Percentiles rank a stretch among this genome's conserved stretches.
These are phyloP conservation scores for Fusarium siculi DNA, from an alignment of 2,329 filamentous ascomycete species.

Conservation along the genomic window DNA sequence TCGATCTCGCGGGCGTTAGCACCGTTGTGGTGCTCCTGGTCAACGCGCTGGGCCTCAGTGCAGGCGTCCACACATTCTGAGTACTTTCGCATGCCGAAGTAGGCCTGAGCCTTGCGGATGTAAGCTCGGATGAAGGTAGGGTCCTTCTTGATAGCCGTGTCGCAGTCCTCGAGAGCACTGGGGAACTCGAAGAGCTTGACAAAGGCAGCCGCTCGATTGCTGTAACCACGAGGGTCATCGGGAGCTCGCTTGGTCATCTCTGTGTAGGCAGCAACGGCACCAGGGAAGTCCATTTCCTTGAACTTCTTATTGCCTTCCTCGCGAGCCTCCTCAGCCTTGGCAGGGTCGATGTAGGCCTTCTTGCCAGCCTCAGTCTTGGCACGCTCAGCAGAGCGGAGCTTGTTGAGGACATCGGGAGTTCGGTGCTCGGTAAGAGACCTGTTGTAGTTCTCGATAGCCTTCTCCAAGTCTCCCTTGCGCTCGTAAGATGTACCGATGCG, in stretches of 20 bases:
- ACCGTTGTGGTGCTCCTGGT: constrained; percentile 73
- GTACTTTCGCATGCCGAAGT: constrained; percentile 98
- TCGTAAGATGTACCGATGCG: constrained; percentile 95
- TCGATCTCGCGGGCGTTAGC: constrained; percentile 94
- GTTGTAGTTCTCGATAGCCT: constrained; percentile 90
- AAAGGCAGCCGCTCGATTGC: constrained; percentile 95
- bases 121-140: constrained; percentile 94
- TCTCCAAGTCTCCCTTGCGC: constrained; percentile 81
- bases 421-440: constrained; percentile 96
- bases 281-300: constrained; percentile 96
- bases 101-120: constrained; percentile 94
- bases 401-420: constrained; percentile 90
- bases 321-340: constrained; percentile 93
- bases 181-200: constrained; percentile 98
- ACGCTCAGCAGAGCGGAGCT: constrained; percentile 92
- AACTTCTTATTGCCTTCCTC: constrained; percentile 97
- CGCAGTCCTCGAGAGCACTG: constrained; percentile 90
- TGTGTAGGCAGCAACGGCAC: constrained; percentile 89
- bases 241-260: constrained; percentile 98
- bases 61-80: constrained; percentile 93
- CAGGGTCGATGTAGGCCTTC: constrained; percentile 86
- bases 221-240: constrained; percentile 92
- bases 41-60: constrained; percentile 80
- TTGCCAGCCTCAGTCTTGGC: constrained; percentile 80
- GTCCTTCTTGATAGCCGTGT: constrained; percentile 90